Percentiles rank a stretch among this genome's conserved stretches.
Evolutionary conservation across 345 rosid species (phyloP).

Genomic region (Lumnitzera littorea): DNA sequence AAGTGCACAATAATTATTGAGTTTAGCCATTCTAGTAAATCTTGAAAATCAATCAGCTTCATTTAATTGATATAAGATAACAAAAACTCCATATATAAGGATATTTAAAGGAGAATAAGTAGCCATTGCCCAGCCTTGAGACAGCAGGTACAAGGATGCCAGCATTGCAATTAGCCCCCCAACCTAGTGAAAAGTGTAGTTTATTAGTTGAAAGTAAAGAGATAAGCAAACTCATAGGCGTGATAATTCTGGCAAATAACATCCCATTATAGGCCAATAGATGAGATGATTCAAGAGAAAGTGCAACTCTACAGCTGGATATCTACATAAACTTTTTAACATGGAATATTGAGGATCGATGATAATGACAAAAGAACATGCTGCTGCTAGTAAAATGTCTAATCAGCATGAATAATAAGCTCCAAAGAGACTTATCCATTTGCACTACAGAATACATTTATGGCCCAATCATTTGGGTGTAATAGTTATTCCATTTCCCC

Average conservation of each 20-base stretch:
- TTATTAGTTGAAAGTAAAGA: conserved; percentile 8
- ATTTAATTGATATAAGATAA: neutral
- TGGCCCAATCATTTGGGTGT: too few species aligned
- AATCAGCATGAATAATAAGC: too few species aligned
- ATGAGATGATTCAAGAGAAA: neutral
- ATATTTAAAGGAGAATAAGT: conserved; percentile 85
- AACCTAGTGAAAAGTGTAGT: conserved; percentile 36
- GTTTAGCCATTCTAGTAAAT: neutral
- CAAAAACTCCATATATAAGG: conserved; percentile 26
- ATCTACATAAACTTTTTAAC: too few species aligned
- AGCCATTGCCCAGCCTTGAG: conserved; percentile 95
- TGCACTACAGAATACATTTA: too few species aligned
- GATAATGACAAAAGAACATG: too few species aligned
- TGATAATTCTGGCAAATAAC: neutral
- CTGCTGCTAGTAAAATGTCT: too few species aligned
- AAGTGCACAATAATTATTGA: too few species aligned
- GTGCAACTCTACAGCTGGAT: too few species aligned
- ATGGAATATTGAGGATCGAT: too few species aligned
- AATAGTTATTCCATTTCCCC: too few species aligned
- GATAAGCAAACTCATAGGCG: neutral
- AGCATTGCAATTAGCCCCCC: conserved; percentile 92
- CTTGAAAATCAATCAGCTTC: neutral
- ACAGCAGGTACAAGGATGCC: conserved; percentile 77
- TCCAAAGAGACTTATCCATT: too few species aligned
- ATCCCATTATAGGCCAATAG: neutral